Evolutionary conservation across 2,329 filamentous ascomycete species (phyloP), one percentile per base, ranked within the genome.

Genomic region (Cadophora sp.): DNA sequence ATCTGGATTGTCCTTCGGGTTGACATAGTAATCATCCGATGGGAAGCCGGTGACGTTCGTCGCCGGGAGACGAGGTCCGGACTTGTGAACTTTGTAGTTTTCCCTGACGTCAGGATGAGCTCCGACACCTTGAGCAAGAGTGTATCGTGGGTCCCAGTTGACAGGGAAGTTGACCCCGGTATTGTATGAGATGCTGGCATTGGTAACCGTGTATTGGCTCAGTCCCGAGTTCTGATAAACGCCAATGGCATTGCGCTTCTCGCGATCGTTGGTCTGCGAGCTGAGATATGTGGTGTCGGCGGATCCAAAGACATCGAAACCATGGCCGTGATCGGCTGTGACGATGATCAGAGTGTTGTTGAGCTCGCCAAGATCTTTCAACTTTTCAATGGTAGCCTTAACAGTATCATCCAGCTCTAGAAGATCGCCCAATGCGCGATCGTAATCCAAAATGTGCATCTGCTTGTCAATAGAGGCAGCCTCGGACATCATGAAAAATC

Each of bases 401-500:
- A 97, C 83, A 4, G 93, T 94, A 80, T 97, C 92, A 76, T 97
- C 92, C 40, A 97, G 86, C 81, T 97, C 93, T 50, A 97, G 87
- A 0, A 97, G 87, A 74, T 97, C 93, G 65, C 91, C 93, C 0
- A 97, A 88, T 0, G 93, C 91, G 64, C 93, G 91, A 80, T 96
- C 92, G 78, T 96, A 96, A 81, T 96, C 93, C 24, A 96, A 86
- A 1, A 83, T 79, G 81, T 97, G 93, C 92, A 97, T 96, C 85
- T 93, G 91, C 85, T 97, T 97, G 81, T 96, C 93, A 73, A 97
- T 92, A 1, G 89, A 92, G 19, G 93, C 93, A 29, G 91, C 93
- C 79, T 97, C 93, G 14, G 89, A 89, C 92, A 97, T 96, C 76
- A 97, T 85, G 84, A 96, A 93, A 86, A 91, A 97, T 6, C 93